Conservation (phyloP, 2,329 filamentous ascomycete genomes). For the Neocucurbitaria cava region DNA sequence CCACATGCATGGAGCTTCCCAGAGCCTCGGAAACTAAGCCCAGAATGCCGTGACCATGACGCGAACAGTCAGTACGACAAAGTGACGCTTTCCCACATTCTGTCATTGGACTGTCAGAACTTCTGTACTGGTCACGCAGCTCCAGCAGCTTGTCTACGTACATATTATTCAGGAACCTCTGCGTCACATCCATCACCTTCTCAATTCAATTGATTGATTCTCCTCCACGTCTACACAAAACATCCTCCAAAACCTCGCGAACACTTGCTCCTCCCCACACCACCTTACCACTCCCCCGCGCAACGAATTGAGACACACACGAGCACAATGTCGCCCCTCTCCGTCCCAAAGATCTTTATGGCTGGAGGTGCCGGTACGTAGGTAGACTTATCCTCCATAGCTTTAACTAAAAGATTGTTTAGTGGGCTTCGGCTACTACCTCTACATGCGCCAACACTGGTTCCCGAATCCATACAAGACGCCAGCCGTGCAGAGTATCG, state of each 20-base stretch:
- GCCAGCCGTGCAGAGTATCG: conserved; percentile 42
- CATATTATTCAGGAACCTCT: neutral
- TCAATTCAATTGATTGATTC: too few species aligned
- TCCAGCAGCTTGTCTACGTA: conserved; percentile 1
- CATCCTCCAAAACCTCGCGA: too few species aligned
- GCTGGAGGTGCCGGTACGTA: conserved; percentile 40
- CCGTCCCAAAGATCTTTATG: conserved; percentile 48
- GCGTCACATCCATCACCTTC: neutral
- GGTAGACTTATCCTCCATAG: too few species aligned
- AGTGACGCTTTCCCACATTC: conserved; percentile 14
- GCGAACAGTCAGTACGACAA: conserved; percentile 32
- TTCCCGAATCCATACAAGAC: conserved; percentile 50
- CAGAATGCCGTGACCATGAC: conserved; percentile 36
- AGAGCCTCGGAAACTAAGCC: conserved; percentile 24
- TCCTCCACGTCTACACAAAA: too few species aligned
- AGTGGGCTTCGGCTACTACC: conserved; percentile 47
- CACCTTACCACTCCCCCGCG: conserved; percentile 1
- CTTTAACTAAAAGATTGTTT: too few species aligned
- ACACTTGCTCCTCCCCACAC: neutral
- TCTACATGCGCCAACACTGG: conserved; percentile 48
- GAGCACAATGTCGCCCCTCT: conserved; percentile 37
- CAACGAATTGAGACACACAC: conserved; percentile 1
- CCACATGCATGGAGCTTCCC: neutral
- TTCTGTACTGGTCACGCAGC: neutral
- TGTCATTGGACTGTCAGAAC: conserved; percentile 11